These are phyloP conservation scores for Aspergillus chevalieri DNA, from an alignment of 2,329 filamentous ascomycete species.

Conservation along the genomic window DNA sequence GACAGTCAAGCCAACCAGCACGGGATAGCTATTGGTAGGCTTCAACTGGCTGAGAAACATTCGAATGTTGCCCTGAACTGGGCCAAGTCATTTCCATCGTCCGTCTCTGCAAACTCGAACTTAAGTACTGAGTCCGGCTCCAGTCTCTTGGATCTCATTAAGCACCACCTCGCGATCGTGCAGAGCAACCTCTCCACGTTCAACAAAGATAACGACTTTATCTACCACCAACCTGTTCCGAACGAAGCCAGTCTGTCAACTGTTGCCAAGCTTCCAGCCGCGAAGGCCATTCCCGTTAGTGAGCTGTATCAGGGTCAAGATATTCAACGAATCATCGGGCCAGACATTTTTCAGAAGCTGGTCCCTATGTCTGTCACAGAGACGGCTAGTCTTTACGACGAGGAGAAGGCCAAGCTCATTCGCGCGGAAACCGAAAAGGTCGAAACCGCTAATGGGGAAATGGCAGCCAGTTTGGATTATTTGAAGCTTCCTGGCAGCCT, in stretches of 20 bases:
- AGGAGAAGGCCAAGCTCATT: slow-evolving; percentile 94
- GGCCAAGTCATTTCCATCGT: slow-evolving; percentile 73
- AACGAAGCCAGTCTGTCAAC: slow-evolving; percentile 73
- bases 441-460: slow-evolving; percentile 87
- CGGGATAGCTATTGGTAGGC: slow-evolving; percentile 73
- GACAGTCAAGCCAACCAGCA: slow-evolving; percentile 86
- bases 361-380: slow-evolving; percentile 94
- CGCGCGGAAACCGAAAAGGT: slow-evolving; percentile 90
- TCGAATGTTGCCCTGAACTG: slow-evolving; percentile 71
- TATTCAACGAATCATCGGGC: slow-evolving; percentile 92
- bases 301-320: slow-evolving; percentile 96
- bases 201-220: slow-evolving; percentile 92
- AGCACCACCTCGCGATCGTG: slow-evolving; percentile 71
- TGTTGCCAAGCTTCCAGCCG: slow-evolving; percentile 85
- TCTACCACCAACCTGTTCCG: slow-evolving; percentile 90
- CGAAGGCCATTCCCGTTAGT: slow-evolving; percentile 93
- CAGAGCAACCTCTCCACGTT: slow-evolving; percentile 73
- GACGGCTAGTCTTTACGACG: slow-evolving; percentile 92
- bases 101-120: slow-evolving; percentile 74
- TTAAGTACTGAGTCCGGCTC: slow-evolving; percentile 71
- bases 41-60: slow-evolving; percentile 72
- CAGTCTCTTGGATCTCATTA: slow-evolving; percentile 71
- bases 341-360: slow-evolving; percentile 94
- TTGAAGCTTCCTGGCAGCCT: slow-evolving; percentile 81
- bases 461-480: slow-evolving; percentile 92